Conservation (phyloP, 805 yeast species). For the Kodamaea kaohsiungensis region DNA sequence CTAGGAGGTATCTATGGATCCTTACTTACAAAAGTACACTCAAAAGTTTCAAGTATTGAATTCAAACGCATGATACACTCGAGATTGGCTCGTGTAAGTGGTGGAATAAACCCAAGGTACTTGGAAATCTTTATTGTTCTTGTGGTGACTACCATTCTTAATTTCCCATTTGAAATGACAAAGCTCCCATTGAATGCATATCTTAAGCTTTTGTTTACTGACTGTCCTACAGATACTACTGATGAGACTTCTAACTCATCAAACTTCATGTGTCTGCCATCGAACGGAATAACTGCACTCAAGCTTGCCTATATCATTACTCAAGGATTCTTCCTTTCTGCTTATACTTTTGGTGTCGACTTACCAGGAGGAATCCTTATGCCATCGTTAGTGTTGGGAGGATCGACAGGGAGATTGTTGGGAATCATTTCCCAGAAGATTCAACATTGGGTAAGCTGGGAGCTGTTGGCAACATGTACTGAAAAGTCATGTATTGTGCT, state of each 20-base stretch:
- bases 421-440: constrained; percentile 53
- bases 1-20: constrained; percentile 71
- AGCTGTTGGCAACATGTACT: constrained; percentile 41
- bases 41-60: constrained; percentile 22
- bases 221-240: constrained; percentile 44
- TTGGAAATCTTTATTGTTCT: constrained; percentile 53
- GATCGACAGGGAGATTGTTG: constrained; percentile 53
- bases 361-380: constrained; percentile 69
- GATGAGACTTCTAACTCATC: constrained; percentile 20
- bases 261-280: constrained; percentile 38
- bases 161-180: constrained; percentile 57
- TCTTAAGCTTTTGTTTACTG: constrained; percentile 66
- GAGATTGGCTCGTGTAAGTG: not conserved
- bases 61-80: constrained; percentile 35
- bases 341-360: constrained; percentile 67
- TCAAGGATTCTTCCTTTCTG: constrained; percentile 59
- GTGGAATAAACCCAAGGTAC: constrained; percentile 19
- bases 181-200: constrained; percentile 56
- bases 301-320: constrained; percentile 40
- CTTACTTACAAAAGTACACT: constrained; percentile 49
- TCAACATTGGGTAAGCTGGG: constrained; percentile 41
- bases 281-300: constrained; percentile 23
- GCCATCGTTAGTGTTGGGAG: constrained; percentile 67
- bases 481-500: constrained; percentile 60
- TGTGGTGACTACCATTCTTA: constrained; percentile 51